These are phyloP conservation scores for Ramalina intermedia DNA, from an alignment of 495 filamentous ascomycete genomes.

Conservation along the genomic window DNA sequence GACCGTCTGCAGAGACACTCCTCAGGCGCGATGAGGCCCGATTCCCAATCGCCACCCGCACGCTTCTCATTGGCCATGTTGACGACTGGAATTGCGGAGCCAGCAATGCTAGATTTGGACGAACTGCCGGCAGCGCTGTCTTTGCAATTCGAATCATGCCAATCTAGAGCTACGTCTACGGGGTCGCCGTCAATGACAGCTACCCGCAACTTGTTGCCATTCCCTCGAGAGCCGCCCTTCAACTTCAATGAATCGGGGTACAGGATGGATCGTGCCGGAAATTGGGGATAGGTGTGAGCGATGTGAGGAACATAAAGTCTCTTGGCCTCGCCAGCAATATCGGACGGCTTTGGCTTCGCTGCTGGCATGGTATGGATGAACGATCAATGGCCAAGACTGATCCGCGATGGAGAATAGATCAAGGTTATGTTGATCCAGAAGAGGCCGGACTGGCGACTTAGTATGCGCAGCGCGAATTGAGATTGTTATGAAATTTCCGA, in stretches of 20 bases:
- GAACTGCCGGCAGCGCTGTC: conserved; percentile 1
- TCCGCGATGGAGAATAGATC: not conserved
- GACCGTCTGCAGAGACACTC: conserved; percentile 57
- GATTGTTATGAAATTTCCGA: too few relatives aligned
- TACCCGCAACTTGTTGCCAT: conserved; percentile 21
- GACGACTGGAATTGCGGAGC: conserved; percentile 44
- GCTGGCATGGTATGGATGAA: conserved; percentile 34
- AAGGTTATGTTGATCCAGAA: not conserved
- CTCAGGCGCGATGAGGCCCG: conserved; percentile 54
- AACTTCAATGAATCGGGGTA: conserved; percentile 23
- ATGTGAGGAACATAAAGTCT: conserved; percentile 46
- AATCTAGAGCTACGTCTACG: conserved; percentile 51
- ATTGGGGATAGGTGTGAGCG: conserved; percentile 32
- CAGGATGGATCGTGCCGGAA: conserved; percentile 32
- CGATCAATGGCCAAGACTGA: not conserved
- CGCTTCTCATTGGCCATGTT: conserved; percentile 63
- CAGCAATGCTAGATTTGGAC: conserved; percentile 5
- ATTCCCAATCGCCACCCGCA: conserved; percentile 66
- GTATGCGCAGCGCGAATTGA: too few relatives aligned
- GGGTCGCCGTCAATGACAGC: conserved; percentile 50
- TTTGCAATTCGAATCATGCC: conserved; percentile 25
- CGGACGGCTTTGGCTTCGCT: conserved; percentile 49
- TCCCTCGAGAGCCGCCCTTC: conserved; percentile 9
- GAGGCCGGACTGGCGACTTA: not conserved
- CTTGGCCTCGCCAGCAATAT: conserved; percentile 57